Evolutionary conservation across 1,139 yeast species (phyloP).

Genomic region (Spathaspora sp.): DNA sequence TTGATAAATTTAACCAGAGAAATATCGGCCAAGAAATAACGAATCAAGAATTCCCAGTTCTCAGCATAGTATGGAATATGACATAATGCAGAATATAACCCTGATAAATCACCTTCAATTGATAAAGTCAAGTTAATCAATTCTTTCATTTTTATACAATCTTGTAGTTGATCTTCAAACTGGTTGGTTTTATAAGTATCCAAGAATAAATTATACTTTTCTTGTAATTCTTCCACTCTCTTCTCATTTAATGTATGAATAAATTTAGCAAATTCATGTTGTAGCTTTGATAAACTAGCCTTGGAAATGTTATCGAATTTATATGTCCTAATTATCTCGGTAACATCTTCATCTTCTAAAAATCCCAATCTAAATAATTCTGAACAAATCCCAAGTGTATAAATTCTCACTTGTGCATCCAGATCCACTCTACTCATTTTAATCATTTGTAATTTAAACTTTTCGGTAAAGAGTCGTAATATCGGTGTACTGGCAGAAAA

Average conservation of each 20-base stretch:
- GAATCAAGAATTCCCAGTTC: slow-evolving; percentile 36
- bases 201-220: slow-evolving; percentile 22
- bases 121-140: slow-evolving; percentile 24
- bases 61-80: slow-evolving; percentile 19
- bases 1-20: slow-evolving; percentile 27
- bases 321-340: slow-evolving; percentile 7
- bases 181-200: slow-evolving; percentile 20
- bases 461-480: slow-evolving; percentile 65
- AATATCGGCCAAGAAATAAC: slow-evolving; percentile 43
- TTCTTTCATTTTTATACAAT: slow-evolving; percentile 36
- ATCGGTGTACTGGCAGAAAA: slow-evolving; percentile 20
- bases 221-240: slow-evolving; percentile 16
- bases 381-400: slow-evolving; percentile 52
- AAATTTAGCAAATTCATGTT: slow-evolving; percentile 33
- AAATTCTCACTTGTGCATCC: slow-evolving; percentile 47
- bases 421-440: slow-evolving; percentile 49
- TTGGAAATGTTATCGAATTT: slow-evolving; percentile 35
- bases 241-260: slow-evolving; percentile 23
- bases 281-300: slow-evolving; percentile 29
- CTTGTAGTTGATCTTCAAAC: slow-evolving; percentile 21
- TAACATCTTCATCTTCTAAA: slow-evolving; percentile 44
- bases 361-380: slow-evolving; percentile 63
- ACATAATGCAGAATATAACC: slow-evolving; percentile 20
- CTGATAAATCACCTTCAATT: slow-evolving; percentile 6
- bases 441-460: slow-evolving; percentile 63